Base-by-base conservation (phyloP, 805 yeast species). In the Candida odintsovae region DNA sequence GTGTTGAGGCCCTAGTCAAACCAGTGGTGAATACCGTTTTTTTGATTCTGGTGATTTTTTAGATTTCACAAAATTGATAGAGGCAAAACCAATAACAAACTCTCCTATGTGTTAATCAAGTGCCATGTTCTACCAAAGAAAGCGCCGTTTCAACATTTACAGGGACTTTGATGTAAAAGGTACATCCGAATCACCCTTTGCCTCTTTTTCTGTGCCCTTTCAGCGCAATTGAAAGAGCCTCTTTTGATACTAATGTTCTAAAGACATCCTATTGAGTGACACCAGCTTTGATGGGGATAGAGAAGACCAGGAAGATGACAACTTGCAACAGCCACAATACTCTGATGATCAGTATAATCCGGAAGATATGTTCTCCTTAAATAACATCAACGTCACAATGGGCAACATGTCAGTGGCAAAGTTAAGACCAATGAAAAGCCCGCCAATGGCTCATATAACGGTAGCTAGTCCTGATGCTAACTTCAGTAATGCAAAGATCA, bases 101-200 rank as follows among this genome's bases (percentile, higher is more conserved):
- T 22, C 7, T 31, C n/a, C 11, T 3, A 15, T 15, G 19, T 4
- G 4, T 15, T 18, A 31, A 15, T 13, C 25, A 22, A 22, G 6
- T n/a, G 21, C 20, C 35, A 54, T 56, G 56, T 45, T 50, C 13
- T 53, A 56, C 46, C 36, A 56, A 1, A 44, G 54, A 16, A 56
- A 51, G 33, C 54, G 50, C 23, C 48, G 52, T 10, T 53, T 59
- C 45, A 45, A 42, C 5, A 56, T 59, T n/a, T 59, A 52, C 50
- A 55, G 45, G 29, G 63, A 59, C 53, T 53, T 44, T 23, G 7
- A n/a, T 33, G 50, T 49, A 18, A 44, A 49, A 8, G 54, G 60
- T 57, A 53, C 28, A 13, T 13, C 36, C 18, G 12, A 19, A 28
- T 16, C 9, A 40, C 36, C 23, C 20, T 10, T 20, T 23, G n/a